Evolutionary conservation across 2,329 filamentous ascomycete genomes (phyloP).

Genomic region (Calonectria crousiana): DNA sequence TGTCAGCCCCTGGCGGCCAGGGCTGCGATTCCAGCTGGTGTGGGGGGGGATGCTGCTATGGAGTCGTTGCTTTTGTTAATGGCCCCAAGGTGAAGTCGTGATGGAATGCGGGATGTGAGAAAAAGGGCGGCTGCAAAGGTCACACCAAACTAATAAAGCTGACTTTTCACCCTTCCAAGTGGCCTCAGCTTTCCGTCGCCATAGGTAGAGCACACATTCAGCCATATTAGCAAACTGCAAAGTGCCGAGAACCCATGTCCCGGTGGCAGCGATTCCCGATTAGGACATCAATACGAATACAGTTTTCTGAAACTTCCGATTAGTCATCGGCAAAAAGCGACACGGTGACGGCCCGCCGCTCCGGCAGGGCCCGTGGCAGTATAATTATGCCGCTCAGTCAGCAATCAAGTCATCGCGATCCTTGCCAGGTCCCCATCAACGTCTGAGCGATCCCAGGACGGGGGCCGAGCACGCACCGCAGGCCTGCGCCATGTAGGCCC

Average conservation of each 20-base stretch:
- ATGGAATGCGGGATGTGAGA: not conserved
- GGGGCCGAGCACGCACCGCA: not conserved
- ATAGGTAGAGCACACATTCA: not conserved
- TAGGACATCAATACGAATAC: not conserved
- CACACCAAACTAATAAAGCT: not conserved
- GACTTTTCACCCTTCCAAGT: not conserved
- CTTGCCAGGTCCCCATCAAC: not conserved
- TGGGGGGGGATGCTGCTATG: not conserved
- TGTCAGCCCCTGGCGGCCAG: not conserved
- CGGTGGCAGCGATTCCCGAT: not conserved
- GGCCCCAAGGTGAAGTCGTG: not conserved
- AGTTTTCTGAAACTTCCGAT: not conserved
- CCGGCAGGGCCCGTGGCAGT: not conserved
- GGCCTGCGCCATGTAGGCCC: too few species aligned
- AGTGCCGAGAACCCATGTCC: not conserved
- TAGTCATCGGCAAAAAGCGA: not conserved
- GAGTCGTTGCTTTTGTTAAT: not conserved
- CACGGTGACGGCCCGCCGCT: not conserved
- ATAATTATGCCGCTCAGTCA: not conserved
- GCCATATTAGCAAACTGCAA: not conserved
- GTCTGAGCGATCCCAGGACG: not conserved
- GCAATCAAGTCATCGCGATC: not conserved
- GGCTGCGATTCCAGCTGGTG: not conserved
- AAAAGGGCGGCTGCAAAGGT: not conserved
- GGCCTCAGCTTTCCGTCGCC: not conserved